Conservation (phyloP, 371 early-diverging fungal genomes). For the Sporodiniella umbellata region DNA sequence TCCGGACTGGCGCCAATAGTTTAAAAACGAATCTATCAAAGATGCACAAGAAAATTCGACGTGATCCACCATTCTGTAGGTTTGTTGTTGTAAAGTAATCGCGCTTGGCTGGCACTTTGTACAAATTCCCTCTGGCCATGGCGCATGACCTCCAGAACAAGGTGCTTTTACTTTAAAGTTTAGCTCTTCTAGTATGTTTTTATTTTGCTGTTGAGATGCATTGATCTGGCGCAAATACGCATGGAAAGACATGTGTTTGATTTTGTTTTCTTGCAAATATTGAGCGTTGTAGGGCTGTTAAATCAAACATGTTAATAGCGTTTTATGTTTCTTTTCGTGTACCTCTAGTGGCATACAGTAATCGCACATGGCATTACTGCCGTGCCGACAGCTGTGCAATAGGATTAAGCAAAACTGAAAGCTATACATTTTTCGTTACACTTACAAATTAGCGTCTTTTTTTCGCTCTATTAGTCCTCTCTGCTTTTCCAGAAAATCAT, state of each 20-base stretch:
- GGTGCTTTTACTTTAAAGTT: conserved; percentile 73
- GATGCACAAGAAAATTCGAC: conserved; percentile 92
- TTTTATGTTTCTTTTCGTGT: conserved; percentile 6
- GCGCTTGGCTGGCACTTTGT: conserved; percentile 97
- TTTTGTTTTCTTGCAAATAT: conserved; percentile 86
- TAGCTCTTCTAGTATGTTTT: conserved; percentile 78
- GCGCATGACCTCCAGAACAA: conserved; percentile 83
- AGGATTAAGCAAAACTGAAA: background rate
- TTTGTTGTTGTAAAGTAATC: conserved; percentile 86
- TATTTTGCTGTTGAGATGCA: conserved; percentile 63
- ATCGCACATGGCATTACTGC: conserved; percentile 93
- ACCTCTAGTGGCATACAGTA: conserved; percentile 95
- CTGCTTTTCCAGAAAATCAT: conserved; percentile 77
- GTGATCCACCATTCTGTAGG: conserved; percentile 98
- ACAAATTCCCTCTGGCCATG: conserved; percentile 95
- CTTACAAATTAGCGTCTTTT: conserved; percentile 81
- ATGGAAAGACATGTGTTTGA: conserved; percentile 97
- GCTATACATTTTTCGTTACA: no score
- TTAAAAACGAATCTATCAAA: conserved; percentile 87
- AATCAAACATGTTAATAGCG: background rate
- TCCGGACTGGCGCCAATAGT: conserved; percentile 87
- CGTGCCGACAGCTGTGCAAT: conserved; percentile 81
- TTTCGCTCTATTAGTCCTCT: conserved; percentile 81
- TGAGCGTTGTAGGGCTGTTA: conserved; percentile 81
- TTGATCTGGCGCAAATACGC: conserved; percentile 81